Percentiles rank a stretch among this genome's conserved stretches.
Conservation (phyloP, 768 basidiomycete species). For the Gyrodon lividus region DNA sequence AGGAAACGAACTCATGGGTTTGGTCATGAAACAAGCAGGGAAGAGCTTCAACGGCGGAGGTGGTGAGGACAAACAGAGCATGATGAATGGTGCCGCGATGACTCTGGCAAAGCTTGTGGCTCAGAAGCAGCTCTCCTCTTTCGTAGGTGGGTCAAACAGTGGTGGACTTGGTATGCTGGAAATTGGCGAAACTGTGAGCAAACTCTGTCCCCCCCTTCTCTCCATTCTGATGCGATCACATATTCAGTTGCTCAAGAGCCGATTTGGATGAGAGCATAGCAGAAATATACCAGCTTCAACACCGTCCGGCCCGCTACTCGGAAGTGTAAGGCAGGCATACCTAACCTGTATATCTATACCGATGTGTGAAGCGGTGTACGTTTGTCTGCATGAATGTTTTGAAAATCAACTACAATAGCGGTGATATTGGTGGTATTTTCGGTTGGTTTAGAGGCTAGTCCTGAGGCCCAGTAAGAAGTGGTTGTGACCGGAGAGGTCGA, state of each 20-base stretch:
- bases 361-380: no score
- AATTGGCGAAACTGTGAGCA: constrained; percentile 46
- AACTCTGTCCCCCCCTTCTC: background rate
- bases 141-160: constrained; percentile 61
- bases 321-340: no score
- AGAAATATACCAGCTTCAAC: no score
- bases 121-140: constrained; percentile 48
- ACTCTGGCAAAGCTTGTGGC: constrained; percentile 83
- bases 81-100: constrained; percentile 81
- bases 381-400: no score
- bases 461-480: no score
- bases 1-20: constrained; percentile 68
- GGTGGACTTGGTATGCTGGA: constrained; percentile 65
- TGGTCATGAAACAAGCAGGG: constrained; percentile 82
- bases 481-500: no score
- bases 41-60: constrained; percentile 69
- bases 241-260: constrained; percentile 16
- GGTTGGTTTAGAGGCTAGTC: no score
- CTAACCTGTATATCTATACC: no score
- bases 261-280: constrained; percentile 8
- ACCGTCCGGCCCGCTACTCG: no score
- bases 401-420: background rate
- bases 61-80: constrained; percentile 72
- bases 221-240: background rate
- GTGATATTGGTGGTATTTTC: no score